phyloP scores from a whole-genome alignment of 257 asterid species.

The Solanum phureja region DNA sequence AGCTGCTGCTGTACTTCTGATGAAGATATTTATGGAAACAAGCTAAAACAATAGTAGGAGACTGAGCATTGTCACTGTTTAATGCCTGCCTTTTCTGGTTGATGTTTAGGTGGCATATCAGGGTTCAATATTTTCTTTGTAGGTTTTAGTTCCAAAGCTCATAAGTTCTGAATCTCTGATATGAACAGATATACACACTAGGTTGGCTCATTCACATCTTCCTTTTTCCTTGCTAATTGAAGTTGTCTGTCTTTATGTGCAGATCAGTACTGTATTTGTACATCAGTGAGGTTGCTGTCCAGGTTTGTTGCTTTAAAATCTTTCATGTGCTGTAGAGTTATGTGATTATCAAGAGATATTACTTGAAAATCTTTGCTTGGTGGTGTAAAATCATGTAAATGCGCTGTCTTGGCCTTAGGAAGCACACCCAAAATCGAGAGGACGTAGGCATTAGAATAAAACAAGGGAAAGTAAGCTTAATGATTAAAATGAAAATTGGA shows the following conservation, averaged over 20 bases:
- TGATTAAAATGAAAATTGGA: background rate
- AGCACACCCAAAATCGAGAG: background rate
- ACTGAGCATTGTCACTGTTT: background rate
- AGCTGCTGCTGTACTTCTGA: background rate
- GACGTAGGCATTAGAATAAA: background rate
- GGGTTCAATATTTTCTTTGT: background rate
- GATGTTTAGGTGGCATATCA: background rate
- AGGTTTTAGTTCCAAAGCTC: background rate
- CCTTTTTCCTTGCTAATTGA: background rate
- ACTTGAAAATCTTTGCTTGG: background rate
- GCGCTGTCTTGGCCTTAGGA: background rate
- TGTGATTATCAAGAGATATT: background rate
- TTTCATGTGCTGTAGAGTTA: background rate
- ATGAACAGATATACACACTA: background rate
- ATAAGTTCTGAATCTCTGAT: background rate
- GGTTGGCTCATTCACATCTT: background rate
- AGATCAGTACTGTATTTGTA: constrained; percentile 64
- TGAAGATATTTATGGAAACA: background rate
- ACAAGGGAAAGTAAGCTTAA: background rate
- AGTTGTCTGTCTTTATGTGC: constrained; percentile 20
- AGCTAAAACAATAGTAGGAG: background rate
- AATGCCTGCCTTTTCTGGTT: background rate
- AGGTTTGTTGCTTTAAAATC: constrained; percentile 35
- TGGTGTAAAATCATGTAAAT: background rate
- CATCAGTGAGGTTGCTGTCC: constrained; percentile 67